A percentile compares a stretch with the other conserved stretches of the same genome.
Conservation (phyloP, 2,329 filamentous ascomycete species). For the Aspergillus sp. region DNA sequence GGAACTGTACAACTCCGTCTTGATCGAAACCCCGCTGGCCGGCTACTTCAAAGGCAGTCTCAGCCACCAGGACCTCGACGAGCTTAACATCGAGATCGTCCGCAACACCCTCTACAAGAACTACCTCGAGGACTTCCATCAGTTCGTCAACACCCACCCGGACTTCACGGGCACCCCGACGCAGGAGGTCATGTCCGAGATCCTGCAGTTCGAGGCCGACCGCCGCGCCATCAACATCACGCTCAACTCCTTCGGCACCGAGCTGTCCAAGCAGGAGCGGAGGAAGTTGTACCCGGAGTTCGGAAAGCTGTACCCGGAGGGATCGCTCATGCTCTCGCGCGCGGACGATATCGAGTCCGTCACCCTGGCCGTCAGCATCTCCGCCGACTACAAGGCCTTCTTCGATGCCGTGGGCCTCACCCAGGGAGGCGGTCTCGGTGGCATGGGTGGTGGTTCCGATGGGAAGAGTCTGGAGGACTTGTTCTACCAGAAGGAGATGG, state of each 20-base stretch:
- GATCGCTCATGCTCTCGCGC: constrained; percentile 87
- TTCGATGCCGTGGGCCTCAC: constrained; percentile 87
- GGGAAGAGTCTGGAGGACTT: constrained; percentile 91
- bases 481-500: constrained; percentile 99
- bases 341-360: constrained; percentile 96
- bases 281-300: constrained; percentile 96
- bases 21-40: constrained; percentile 94
- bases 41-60: constrained; percentile 97
- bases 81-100: constrained; percentile 98
- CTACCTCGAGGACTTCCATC: constrained; percentile 96
- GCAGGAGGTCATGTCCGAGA: constrained; percentile 90
- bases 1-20: constrained; percentile 95
- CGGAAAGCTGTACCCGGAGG: constrained; percentile 88
- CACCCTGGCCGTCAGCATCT: constrained; percentile 85
- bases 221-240: constrained; percentile 98
- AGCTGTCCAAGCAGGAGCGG: constrained; percentile 87
- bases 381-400: constrained; percentile 90
- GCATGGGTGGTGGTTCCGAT: constrained; percentile 75
- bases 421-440: constrained; percentile 69
- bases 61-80: constrained; percentile 93
- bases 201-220: constrained; percentile 95
- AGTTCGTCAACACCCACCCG: constrained; percentile 85
- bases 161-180: constrained; percentile 88
- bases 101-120: constrained; percentile 99
- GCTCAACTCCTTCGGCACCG: constrained; percentile 96